Percentiles rank a stretch among this genome's conserved stretches.
These are phyloP conservation scores for Yamadazyma jaroonii DNA, from an alignment of 1,139 yeast genomes.

Conservation along the genomic window DNA sequence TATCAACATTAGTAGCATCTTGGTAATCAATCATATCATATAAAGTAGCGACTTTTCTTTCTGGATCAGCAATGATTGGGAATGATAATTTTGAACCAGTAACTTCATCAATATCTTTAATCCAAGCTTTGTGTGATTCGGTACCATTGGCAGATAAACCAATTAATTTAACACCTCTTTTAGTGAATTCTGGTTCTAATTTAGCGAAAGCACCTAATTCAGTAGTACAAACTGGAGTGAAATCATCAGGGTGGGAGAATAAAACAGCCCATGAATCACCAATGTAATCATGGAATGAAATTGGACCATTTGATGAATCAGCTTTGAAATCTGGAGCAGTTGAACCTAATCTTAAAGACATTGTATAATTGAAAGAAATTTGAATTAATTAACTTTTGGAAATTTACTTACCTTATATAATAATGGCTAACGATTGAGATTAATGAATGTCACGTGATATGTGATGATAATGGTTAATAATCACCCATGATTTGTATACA, in stretches of 20 bases:
- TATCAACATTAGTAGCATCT: conserved; percentile 77
- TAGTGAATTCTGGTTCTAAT: conserved; percentile 76
- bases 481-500: no score
- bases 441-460: conserved; percentile 8
- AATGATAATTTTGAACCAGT: conserved; percentile 68
- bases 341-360: conserved; percentile 41
- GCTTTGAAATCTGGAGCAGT: conserved; percentile 83
- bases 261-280: conserved; percentile 82
- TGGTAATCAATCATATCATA: conserved; percentile 92
- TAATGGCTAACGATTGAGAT: background rate
- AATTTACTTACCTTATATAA: background rate
- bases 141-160: conserved; percentile 82
- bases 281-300: conserved; percentile 77
- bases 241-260: conserved; percentile 92
- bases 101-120: conserved; percentile 82
- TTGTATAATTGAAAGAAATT: conserved; percentile 3
- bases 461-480: conserved; percentile 3
- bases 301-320: conserved; percentile 71
- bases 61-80: conserved; percentile 85
- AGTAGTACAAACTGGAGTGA: conserved; percentile 94
- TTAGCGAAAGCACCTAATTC: conserved; percentile 90
- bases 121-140: conserved; percentile 77
- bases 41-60: conserved; percentile 74
- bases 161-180: conserved; percentile 78
- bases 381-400: background rate